phyloP scores from a whole-genome alignment of 1,284 basidiomycete genomes.

The Austropuccinia psidii region DNA sequence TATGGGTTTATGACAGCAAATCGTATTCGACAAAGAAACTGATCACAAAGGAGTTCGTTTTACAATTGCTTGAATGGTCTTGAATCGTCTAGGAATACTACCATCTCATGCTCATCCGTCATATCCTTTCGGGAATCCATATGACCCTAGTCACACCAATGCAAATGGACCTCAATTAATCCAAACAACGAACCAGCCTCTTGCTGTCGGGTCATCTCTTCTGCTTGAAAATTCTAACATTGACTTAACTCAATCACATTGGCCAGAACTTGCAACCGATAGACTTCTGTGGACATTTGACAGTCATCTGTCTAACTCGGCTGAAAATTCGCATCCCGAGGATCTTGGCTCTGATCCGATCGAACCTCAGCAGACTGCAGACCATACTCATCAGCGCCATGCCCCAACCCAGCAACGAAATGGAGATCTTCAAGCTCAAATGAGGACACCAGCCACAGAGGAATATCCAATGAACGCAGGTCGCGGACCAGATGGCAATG shows the following conservation, averaged over 20 bases:
- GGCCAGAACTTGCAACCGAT: constrained; percentile 18
- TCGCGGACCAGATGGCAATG: background rate
- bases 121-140: constrained; percentile 26
- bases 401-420: background rate
- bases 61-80: background rate
- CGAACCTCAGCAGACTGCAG: background rate
- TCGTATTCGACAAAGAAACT: background rate
- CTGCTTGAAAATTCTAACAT: background rate
- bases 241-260: background rate
- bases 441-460: background rate
- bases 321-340: background rate
- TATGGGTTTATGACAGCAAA: background rate
- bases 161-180: background rate
- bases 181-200: background rate
- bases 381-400: background rate
- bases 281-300: background rate
- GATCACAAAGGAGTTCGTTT: background rate
- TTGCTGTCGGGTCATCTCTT: constrained; percentile 6
- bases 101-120: constrained; percentile 26
- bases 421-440: background rate
- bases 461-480: background rate
- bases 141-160: background rate
- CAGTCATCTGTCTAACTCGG: too few relatives aligned
- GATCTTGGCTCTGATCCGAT: background rate
- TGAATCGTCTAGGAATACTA: background rate